Base-by-base conservation (phyloP, 2,329 filamentous ascomycete genomes). In the Neonectria hederae region DNA sequence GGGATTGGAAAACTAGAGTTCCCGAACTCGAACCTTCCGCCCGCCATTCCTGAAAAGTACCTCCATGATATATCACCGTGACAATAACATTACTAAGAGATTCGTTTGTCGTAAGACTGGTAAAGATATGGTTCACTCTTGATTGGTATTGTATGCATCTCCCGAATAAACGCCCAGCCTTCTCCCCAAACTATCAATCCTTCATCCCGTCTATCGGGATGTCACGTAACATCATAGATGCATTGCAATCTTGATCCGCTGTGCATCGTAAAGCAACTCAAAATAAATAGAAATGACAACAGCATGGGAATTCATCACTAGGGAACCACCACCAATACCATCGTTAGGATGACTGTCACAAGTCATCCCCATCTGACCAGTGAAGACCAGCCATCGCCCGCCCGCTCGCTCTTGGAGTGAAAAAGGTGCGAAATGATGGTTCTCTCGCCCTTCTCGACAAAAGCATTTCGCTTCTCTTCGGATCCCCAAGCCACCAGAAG, bases 401-500 rank as follows among this genome's bases (percentile, higher is more conserved):
- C 30, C 2, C 57, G 54, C 7, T 68, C 63, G n/a, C 14, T 56
- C 53, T 72, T 74, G 9, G 48, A 60, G 24, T 70, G 68, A 45
- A 72, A 78, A 5, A 81, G 56, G 26, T 74, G 69, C 13, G 71
- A 69, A 32, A 78, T 46, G 24, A 80, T 64, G 1, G 78, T 75
- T 55, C 69, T 70, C 21, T 78, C 74, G 2, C 73, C 74, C 3
- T 68, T 65, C 2, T 72, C 68, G 10, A 65, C 45, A 54, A 77
- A 79, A 43, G 60, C 62, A 2, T 70, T 69, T 17, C 72, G 70
- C 71, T 76, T 75, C 58, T 79, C 77, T 22, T 74, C 69, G 2
- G 69, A n/a, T 0, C 77, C 77, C 77, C 77, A 82, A 4, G 77
- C 80, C 14, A 82, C 78, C 17, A 81, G 66, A 63, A 80, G 72